Conservation (phyloP, 1,139 yeast genomes). For the Debaryomycetaceae sp. region DNA sequence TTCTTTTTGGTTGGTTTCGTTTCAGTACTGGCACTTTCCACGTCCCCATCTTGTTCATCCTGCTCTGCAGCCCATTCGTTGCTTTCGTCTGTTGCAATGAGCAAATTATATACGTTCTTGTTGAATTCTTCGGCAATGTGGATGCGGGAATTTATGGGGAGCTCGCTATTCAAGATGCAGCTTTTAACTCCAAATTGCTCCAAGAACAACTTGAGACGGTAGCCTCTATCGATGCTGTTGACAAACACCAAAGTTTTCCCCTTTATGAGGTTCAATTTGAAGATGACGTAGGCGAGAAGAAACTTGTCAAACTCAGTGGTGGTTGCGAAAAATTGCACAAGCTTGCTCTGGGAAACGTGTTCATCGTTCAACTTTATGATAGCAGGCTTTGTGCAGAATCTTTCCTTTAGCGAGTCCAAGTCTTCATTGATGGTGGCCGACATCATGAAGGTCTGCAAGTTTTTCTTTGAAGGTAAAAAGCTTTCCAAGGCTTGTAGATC, state of each 20-base stretch:
- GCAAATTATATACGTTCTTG: constrained; percentile 72
- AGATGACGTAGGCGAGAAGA: constrained; percentile 78
- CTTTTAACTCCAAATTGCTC: constrained; percentile 92
- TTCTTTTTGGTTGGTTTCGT: constrained; percentile 10
- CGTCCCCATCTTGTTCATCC: constrained; percentile 37
- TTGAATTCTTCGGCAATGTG: constrained; percentile 95
- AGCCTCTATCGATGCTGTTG: constrained; percentile 91
- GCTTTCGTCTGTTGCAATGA: constrained; percentile 93
- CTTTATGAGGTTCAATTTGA: constrained; percentile 77
- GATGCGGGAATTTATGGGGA: constrained; percentile 85
- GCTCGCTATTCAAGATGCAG: constrained; percentile 83
- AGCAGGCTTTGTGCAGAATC: constrained; percentile 82
- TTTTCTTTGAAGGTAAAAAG: constrained; percentile 58
- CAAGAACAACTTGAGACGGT: constrained; percentile 76
- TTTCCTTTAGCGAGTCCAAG: constrained; percentile 59
- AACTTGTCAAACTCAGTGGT: constrained; percentile 89
- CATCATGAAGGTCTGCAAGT: constrained; percentile 86
- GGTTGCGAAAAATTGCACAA: constrained; percentile 78
- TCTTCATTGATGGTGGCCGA: constrained; percentile 93
- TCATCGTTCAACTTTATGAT: constrained; percentile 69
- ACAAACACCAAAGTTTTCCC: constrained; percentile 91
- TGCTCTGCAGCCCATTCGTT: constrained; percentile 28
- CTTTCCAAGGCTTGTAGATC: constrained; percentile 61
- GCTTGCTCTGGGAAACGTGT: constrained; percentile 41
- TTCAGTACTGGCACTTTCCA: constrained; percentile 10